Percentiles rank a stretch among this genome's conserved stretches.
Evolutionary conservation across 2,329 filamentous ascomycete species (phyloP).

Genomic region (Monilinia fructicola): DNA sequence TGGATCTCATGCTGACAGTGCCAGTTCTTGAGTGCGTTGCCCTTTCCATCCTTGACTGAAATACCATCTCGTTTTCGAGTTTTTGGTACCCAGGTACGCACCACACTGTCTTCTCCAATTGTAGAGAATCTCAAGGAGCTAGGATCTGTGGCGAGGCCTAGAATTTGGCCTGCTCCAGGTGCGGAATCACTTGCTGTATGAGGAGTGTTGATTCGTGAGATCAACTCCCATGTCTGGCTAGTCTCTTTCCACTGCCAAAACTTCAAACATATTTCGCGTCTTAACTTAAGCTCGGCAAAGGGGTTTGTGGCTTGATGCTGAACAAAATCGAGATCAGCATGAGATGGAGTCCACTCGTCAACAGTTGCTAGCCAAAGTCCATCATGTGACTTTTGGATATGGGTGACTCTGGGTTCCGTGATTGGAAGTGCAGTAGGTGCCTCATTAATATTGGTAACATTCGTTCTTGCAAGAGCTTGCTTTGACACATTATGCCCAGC

Average conservation of each 20-base stretch:
- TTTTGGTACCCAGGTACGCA: constrained; percentile 80
- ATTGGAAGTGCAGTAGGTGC: constrained; percentile 70
- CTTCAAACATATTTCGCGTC: constrained; percentile 78
- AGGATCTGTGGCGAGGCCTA: constrained; percentile 73
- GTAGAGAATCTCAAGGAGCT: constrained; percentile 74
- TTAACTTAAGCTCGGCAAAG: constrained; percentile 51
- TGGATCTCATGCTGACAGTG: constrained; percentile 61
- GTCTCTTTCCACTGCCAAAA: constrained; percentile 75
- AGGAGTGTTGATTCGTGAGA: constrained; percentile 80
- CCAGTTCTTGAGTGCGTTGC: constrained; percentile 70
- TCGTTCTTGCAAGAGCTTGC: constrained; percentile 86
- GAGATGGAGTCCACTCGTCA: constrained; percentile 83
- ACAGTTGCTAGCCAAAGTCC: constrained; percentile 89
- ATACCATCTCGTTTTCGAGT: constrained; percentile 67
- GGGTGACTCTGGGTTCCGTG: constrained; percentile 73
- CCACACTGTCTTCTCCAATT: constrained; percentile 73
- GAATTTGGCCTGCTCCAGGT: constrained; percentile 55
- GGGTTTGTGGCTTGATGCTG: constrained; percentile 47
- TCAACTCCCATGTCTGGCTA: constrained; percentile 66
- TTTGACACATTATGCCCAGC: constrained; percentile 75
- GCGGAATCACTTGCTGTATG: constrained; percentile 61
- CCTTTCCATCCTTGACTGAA: constrained; percentile 57
- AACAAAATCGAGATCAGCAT: constrained; percentile 63
- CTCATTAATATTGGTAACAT: constrained; percentile 76
- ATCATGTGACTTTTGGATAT: constrained; percentile 73